phyloP scores from a whole-genome alignment of 164 flowering plant genomes.

The Litsea cubeba region DNA sequence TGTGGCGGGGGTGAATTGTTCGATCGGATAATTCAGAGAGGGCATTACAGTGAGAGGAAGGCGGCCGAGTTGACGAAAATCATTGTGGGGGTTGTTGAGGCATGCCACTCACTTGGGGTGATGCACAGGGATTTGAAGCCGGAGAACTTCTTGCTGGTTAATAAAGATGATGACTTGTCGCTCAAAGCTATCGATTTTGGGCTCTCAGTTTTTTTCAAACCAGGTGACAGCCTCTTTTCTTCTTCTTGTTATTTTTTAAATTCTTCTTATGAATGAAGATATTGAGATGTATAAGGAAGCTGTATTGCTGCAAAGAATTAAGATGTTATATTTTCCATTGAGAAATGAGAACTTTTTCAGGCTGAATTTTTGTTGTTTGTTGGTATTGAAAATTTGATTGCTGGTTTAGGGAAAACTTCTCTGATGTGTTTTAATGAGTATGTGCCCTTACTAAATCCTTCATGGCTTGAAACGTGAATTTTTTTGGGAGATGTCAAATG shows the following conservation, averaged over 20 bases:
- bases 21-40: constrained; percentile 82
- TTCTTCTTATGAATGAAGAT: neutral
- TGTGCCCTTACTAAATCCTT: neutral
- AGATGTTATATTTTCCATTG: no score
- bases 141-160: constrained; percentile 80
- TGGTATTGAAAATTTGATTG: no score
- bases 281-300: neutral
- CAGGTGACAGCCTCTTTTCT: constrained; percentile 38
- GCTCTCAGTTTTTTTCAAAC: constrained; percentile 88
- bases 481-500: neutral
- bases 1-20: constrained; percentile 85
- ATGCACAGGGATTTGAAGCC: constrained; percentile 93
- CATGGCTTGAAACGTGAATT: no score
- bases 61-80: constrained; percentile 86
- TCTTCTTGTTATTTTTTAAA: neutral
- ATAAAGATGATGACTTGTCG: constrained; percentile 83
- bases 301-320: neutral
- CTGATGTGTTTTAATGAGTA: neutral
- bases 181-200: constrained; percentile 95
- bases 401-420: neutral
- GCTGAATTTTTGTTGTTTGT: no score
- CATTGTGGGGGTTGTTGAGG: constrained; percentile 82
- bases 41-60: constrained; percentile 81
- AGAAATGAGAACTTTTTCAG: no score
- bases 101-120: constrained; percentile 90